phyloP scores from a whole-genome alignment of 805 yeast species.

The Nakazawaea ishiwadae region DNA sequence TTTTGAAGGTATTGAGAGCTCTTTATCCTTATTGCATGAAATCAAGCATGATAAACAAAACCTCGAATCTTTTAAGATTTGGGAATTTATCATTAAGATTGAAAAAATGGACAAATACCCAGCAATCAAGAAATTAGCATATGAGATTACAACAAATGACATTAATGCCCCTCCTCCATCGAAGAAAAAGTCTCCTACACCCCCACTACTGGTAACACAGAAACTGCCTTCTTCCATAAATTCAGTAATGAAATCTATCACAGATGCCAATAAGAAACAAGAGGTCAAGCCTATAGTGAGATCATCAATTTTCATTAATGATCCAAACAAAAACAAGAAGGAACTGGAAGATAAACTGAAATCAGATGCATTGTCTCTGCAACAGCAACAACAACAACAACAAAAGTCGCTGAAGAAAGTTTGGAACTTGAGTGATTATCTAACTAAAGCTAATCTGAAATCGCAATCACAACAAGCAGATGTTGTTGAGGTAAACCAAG shows the following conservation, averaged over 20 bases:
- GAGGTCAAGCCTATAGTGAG: not conserved
- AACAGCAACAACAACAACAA: slow-evolving; percentile 1
- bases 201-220: not conserved
- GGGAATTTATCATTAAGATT: slow-evolving; percentile 3
- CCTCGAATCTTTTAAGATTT: slow-evolving; percentile 6
- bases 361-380: not conserved
- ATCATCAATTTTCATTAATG: slow-evolving; percentile 8
- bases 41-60: not conserved
- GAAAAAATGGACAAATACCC: slow-evolving; percentile 1
- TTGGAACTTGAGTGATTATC: slow-evolving; percentile 5
- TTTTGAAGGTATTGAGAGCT: slow-evolving; percentile 4
- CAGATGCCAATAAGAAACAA: not conserved
- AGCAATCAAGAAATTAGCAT: slow-evolving; percentile 4
- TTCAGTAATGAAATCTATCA: slow-evolving; percentile 3
- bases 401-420: slow-evolving; percentile 1
- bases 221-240: slow-evolving; percentile 4
- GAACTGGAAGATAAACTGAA: not conserved
- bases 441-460: not conserved
- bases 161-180: slow-evolving; percentile 14
- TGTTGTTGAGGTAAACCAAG: not conserved
- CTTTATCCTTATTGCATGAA: slow-evolving; percentile 1
- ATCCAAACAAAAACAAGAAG: slow-evolving; percentile 4
- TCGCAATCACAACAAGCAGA: not conserved
- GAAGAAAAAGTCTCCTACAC: slow-evolving; percentile 5
- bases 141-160: slow-evolving; percentile 8